Percentiles rank a stretch among this genome's conserved stretches.
Conservation (phyloP, 441 rosid species). For the Populus hybrid region DNA sequence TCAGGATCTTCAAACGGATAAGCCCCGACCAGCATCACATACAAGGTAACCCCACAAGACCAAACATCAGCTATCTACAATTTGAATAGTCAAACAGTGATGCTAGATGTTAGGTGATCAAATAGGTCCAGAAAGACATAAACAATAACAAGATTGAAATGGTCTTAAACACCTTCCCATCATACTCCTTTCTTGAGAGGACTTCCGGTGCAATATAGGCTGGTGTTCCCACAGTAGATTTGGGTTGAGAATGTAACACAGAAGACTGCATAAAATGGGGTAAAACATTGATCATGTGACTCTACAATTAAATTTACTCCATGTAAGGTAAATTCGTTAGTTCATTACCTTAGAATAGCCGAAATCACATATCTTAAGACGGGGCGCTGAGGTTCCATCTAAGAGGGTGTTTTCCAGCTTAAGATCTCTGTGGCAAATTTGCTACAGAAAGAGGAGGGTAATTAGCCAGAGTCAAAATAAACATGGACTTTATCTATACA, state of each 20-base stretch:
- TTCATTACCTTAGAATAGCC: conserved; percentile 74
- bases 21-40: conserved; percentile 79
- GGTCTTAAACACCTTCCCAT: conserved; percentile 48
- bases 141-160: not conserved
- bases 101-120: conserved; percentile 18
- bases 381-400: conserved; percentile 69
- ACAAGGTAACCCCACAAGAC: conserved; percentile 79
- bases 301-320: not conserved
- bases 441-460: conserved; percentile 32
- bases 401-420: conserved; percentile 86
- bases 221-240: conserved; percentile 71
- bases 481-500: not conserved
- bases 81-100: not conserved
- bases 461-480: not conserved
- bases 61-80: conserved; percentile 73
- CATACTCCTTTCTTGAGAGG: conserved; percentile 51
- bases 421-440: conserved; percentile 87
- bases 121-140: not conserved
- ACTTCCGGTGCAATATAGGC: conserved; percentile 79
- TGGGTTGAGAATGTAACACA: conserved; percentile 70
- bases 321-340: not conserved
- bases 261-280: conserved; percentile 41
- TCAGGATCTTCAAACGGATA: conserved; percentile 74
- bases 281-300: not conserved
- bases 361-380: conserved; percentile 82